Percentiles rank a stretch among this genome's conserved stretches.
phyloP scores from a whole-genome alignment of 192 early-diverging fungal genomes.

The Backusella circina region DNA sequence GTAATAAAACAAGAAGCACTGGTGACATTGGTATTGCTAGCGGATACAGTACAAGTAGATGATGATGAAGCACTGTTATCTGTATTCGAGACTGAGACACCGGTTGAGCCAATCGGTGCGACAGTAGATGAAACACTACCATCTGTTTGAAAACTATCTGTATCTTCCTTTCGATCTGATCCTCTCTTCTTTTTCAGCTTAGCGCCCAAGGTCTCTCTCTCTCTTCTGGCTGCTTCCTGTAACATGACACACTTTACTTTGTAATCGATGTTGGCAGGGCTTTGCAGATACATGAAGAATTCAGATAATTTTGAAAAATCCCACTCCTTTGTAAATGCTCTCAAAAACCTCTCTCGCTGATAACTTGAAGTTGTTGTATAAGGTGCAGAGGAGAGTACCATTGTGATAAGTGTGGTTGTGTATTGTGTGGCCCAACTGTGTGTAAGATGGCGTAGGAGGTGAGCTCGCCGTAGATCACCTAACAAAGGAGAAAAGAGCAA shows the following conservation, averaged over 20 bases:
- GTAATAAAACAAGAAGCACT: neutral
- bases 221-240: slow-evolving; percentile 35
- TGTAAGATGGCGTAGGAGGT: slow-evolving; percentile 43
- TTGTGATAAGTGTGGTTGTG: slow-evolving; percentile 44
- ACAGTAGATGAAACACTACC: neutral
- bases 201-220: slow-evolving; percentile 25
- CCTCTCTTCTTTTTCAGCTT: slow-evolving; percentile 24
- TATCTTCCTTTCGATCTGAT: neutral
- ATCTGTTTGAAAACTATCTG: neutral
- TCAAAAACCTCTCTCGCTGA: slow-evolving; percentile 41
- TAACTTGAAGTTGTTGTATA: slow-evolving; percentile 18
- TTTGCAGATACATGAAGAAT: slow-evolving; percentile 60
- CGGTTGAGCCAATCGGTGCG: neutral
- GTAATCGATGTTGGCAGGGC: slow-evolving; percentile 42
- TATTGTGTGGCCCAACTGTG: slow-evolving; percentile 53
- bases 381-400: slow-evolving; percentile 39
- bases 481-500: neutral
- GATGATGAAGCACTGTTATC: neutral
- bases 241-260: slow-evolving; percentile 41
- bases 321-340: slow-evolving; percentile 56
- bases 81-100: neutral
- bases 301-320: slow-evolving; percentile 61
- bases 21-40: neutral
- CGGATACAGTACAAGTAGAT: neutral
- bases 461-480: slow-evolving; percentile 47